A percentile compares a stretch with the other conserved stretches of the same genome.
Conservation (phyloP, 768 basidiomycete genomes). For the Boletus pseudo-olivaceus region DNA sequence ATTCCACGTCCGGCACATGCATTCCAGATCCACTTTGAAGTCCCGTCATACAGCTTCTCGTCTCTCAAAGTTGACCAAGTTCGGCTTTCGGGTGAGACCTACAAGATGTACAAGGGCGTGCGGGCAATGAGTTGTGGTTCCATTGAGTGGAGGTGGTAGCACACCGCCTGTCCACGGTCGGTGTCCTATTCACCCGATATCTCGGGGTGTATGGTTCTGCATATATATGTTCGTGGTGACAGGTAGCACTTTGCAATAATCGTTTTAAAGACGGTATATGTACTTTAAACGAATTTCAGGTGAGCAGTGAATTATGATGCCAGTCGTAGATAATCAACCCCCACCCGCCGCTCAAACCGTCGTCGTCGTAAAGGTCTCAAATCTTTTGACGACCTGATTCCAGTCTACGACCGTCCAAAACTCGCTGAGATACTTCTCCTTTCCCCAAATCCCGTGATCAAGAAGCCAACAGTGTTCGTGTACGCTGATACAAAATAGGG, state of each 20-base stretch:
- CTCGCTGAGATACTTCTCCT: constrained; percentile 77
- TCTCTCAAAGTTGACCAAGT: constrained; percentile 83
- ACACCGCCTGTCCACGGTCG: neutral
- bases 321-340: constrained; percentile 4
- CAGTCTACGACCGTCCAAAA: constrained; percentile 87
- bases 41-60: constrained; percentile 70
- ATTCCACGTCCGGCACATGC: constrained; percentile 68
- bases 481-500: constrained; percentile 74
- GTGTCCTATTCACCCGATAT: neutral
- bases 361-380: constrained; percentile 20
- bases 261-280: constrained; percentile 12
- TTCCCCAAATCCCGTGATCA: constrained; percentile 88
- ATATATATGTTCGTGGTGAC: neutral
- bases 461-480: constrained; percentile 89
- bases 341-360: constrained; percentile 6
- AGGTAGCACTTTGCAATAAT: neutral
- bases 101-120: constrained; percentile 93
- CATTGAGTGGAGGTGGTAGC: constrained; percentile 34
- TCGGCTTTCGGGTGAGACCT: constrained; percentile 71
- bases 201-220: neutral
- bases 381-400: constrained; percentile 47
- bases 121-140: constrained; percentile 46
- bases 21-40: constrained; percentile 66
- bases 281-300: constrained; percentile 10
- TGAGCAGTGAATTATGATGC: constrained; percentile 25